A percentile compares a stretch with the other conserved stretches of the same genome.
Conservation (phyloP, 192 early-diverging fungal genomes). For the Podila horticola region DNA sequence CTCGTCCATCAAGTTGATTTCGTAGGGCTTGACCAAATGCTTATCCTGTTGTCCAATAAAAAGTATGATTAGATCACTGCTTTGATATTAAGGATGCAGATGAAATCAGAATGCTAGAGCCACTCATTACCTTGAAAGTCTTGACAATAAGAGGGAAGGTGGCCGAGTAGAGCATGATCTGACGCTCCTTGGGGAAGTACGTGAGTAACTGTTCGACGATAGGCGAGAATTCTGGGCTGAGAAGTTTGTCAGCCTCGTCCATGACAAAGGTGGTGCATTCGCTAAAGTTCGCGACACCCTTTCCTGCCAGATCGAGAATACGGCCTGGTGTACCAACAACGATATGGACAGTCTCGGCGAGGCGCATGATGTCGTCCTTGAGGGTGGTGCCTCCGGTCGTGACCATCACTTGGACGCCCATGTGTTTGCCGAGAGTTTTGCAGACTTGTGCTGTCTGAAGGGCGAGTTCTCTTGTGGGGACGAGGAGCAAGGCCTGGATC, state of each 20-base stretch:
- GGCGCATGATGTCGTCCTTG: constrained; percentile 98
- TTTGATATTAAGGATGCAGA: too few relatives aligned
- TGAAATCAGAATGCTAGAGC: too few relatives aligned
- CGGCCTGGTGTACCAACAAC: constrained; percentile 98
- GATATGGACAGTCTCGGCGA: constrained; percentile 95
- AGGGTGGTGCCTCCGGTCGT: constrained; percentile 99
- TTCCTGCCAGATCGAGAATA: constrained; percentile 95
- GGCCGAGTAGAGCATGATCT: constrained; percentile 97
- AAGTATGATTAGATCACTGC: too few relatives aligned
- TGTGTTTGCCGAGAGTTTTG: constrained; percentile 97
- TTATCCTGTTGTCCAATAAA: constrained; percentile 67
- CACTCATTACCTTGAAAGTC: constrained; percentile 74
- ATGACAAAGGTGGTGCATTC: constrained; percentile 94
- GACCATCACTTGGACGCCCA: constrained; percentile 97
- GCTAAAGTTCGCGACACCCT: constrained; percentile 93
- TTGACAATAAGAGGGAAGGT: constrained; percentile 99
- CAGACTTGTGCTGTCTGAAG: constrained; percentile 99
- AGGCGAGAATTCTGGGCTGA: constrained; percentile 98
- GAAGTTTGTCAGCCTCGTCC: constrained; percentile 99
- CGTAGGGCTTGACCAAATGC: constrained; percentile 94
- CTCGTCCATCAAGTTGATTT: constrained; percentile 99
- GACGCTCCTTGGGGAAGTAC: constrained; percentile 88
- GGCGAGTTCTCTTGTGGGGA: constrained; percentile 97
- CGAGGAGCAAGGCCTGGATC: constrained; percentile 93
- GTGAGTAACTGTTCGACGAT: constrained; percentile 97